Evolutionary conservation across 192 early-diverging fungal genomes (phyloP), one percentile per base, ranked within the genome.

Genomic region (Entophlyctis luteolus): DNA sequence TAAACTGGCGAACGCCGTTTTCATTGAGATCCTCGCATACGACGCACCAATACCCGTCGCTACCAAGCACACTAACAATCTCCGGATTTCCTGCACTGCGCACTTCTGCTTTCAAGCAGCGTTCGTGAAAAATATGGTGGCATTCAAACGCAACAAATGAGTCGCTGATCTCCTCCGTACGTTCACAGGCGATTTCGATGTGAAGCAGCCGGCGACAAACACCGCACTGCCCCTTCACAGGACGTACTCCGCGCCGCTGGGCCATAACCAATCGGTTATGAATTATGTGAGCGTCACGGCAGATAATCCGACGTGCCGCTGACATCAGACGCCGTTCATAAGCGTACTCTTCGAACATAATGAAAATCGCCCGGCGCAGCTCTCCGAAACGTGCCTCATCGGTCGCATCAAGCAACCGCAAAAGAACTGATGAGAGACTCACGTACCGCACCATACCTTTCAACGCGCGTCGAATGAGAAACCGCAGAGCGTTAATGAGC

Each of bases 201-300:
- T 82, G 80, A 36, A 82, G 58, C 18, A 77, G 27, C 5, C 75
- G 55, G 28, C 68, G 37, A 37, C 81, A 82, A 2, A 74, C 63
- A 32, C 47, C 72, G 54, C 81, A 82, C 46, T 78, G 77, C 1
- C 81, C 81, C n/a, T 62, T 56, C 38, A 46, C 56, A 5, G 81
- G 78, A 6, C 73, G 59, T 3, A 80, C 46, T 4, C 72, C 75
- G 4, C 34, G 8, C 5, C 38, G 56, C 31, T 54, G 48, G 1
- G 62, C n/a, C 20, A 20, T n/a, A 8, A 38, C 39, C 12, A 55
- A 55, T 10, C 39, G 8, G 31, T 28, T 42, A 25, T 68, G 38
- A 4, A 62, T 33, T 10, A 28, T 28, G 37, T 77, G 66, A 1
- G 72, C 72, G 29, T 80, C 78, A 23, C 42, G 16, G 18, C 59